Conservation (phyloP, 164 flowering plant genomes). For the Vitis labrusca region DNA sequence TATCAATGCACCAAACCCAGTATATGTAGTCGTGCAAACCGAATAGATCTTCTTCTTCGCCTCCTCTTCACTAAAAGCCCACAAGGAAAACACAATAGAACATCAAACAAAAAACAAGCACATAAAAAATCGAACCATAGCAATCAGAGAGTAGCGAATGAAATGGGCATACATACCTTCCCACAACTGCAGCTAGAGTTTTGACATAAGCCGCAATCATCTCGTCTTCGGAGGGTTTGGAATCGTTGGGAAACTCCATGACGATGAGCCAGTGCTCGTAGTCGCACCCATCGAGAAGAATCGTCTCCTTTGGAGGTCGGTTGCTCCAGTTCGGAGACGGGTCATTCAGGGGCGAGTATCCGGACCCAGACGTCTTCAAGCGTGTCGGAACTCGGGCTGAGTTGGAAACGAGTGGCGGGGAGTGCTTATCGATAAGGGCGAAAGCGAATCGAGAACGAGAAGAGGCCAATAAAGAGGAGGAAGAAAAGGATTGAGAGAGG, state of each 20-base stretch:
- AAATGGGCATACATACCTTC: conserved; percentile 45
- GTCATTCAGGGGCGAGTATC: conserved; percentile 89
- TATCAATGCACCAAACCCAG: conserved; percentile 91
- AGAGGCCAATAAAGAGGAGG: conserved; percentile 13
- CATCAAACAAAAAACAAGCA: neutral
- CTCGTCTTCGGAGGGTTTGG: conserved; percentile 77
- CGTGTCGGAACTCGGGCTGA: conserved; percentile 36
- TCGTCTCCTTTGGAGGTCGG: conserved; percentile 95
- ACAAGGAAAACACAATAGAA: neutral
- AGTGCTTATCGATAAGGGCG: conserved; percentile 14
- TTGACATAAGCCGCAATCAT: conserved; percentile 79
- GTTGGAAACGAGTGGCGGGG: conserved; percentile 16
- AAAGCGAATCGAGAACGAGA: conserved; percentile 29
- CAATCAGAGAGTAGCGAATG: neutral
- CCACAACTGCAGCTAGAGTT: conserved; percentile 76
- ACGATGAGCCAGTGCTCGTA: conserved; percentile 98
- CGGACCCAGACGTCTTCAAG: conserved; percentile 59
- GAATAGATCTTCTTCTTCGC: conserved; percentile 97
- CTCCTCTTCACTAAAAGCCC: conserved; percentile 73
- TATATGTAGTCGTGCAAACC: conserved; percentile 80
- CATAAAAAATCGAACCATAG: neutral
- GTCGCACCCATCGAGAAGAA: conserved; percentile 92
- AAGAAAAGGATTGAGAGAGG: conserved; percentile 19
- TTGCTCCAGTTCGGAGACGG: conserved; percentile 97
- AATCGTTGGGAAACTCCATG: conserved; percentile 75